Conservation (phyloP, 2,329 filamentous ascomycete species). For the Onygenales sp. region DNA sequence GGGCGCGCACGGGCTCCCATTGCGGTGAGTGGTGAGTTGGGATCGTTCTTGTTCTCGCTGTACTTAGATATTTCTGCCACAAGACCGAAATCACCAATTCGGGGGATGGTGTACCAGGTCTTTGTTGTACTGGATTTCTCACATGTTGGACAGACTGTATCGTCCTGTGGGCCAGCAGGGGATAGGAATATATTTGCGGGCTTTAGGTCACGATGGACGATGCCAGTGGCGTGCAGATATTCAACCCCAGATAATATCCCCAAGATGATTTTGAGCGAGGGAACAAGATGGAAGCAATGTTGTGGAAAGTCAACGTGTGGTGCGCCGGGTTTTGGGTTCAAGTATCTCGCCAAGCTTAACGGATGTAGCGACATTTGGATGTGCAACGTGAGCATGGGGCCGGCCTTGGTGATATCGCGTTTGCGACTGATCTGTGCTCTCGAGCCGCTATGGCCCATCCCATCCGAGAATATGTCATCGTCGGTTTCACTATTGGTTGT, state of each 20-base stretch:
- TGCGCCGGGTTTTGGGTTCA: conserved; percentile 31
- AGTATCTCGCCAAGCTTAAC: conserved; percentile 50
- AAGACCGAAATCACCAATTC: conserved; percentile 61
- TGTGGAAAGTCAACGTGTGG: conserved; percentile 20
- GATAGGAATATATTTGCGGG: conserved; percentile 60
- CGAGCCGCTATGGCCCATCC: conserved; percentile 25
- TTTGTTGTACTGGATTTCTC: conserved; percentile 12
- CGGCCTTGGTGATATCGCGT: conserved; percentile 14
- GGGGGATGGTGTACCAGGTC: conserved; percentile 41
- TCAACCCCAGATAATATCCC: conserved; percentile 54
- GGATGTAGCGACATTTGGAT: conserved; percentile 62
- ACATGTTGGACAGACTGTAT: conserved; percentile 40
- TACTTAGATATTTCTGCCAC: conserved; percentile 45
- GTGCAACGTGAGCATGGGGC: conserved; percentile 44
- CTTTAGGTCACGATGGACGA: conserved; percentile 60
- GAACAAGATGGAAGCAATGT: conserved; percentile 54
- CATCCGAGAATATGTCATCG: conserved; percentile 34
- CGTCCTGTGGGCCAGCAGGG: conserved; percentile 37
- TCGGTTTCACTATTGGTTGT: conserved; percentile 27
- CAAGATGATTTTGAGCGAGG: conserved; percentile 49
- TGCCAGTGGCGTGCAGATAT: conserved; percentile 52
- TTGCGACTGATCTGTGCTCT: conserved; percentile 22
- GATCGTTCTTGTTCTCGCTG: conserved; percentile 18
- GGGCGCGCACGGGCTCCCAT: conserved; percentile 23
- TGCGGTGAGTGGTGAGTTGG: conserved; percentile 12